phyloP scores from a whole-genome alignment of 768 basidiomycete species.

The Agrocybe pediades region DNA sequence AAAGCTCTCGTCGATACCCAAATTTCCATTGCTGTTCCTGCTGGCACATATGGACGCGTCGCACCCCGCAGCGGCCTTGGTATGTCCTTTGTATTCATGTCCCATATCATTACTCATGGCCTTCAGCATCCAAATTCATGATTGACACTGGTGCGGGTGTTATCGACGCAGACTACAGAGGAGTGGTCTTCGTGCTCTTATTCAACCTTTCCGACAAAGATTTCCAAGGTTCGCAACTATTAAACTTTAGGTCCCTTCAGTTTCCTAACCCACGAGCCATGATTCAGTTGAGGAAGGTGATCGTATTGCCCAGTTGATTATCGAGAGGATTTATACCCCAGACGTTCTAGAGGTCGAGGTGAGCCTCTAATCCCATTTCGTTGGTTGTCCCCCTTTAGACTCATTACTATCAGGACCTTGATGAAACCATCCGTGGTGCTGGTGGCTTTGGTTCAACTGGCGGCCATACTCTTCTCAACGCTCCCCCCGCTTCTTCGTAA shows the following conservation, averaged over 20 bases:
- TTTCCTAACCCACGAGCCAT: background rate
- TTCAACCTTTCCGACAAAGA: slow-evolving; percentile 92
- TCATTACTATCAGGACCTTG: slow-evolving; percentile 61
- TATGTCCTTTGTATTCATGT: slow-evolving; percentile 36
- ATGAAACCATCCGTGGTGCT: slow-evolving; percentile 80
- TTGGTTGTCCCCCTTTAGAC: background rate
- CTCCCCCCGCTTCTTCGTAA: slow-evolving; percentile 8
- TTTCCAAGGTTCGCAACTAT: slow-evolving; percentile 58
- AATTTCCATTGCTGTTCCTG: slow-evolving; percentile 90
- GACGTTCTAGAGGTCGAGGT: slow-evolving; percentile 86
- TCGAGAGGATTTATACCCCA: slow-evolving; percentile 89
- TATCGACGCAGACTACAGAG: slow-evolving; percentile 95
- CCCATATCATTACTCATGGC: background rate
- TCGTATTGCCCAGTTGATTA: slow-evolving; percentile 92
- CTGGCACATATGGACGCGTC: slow-evolving; percentile 93
- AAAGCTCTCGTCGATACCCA: slow-evolving; percentile 93
- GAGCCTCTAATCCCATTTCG: slow-evolving; percentile 27
- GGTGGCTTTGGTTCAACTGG: slow-evolving; percentile 97
- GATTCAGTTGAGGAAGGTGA: slow-evolving; percentile 85
- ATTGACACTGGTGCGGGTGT: slow-evolving; percentile 98
- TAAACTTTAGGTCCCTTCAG: background rate
- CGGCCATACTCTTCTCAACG: slow-evolving; percentile 61
- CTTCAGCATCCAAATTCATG: slow-evolving; percentile 91
- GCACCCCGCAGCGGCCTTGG: slow-evolving; percentile 96
- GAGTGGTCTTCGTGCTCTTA: slow-evolving; percentile 85